A percentile compares a stretch with the other conserved stretches of the same genome.
These are phyloP conservation scores for Cytospora mali DNA, from an alignment of 2,329 filamentous ascomycete genomes.

Conservation along the genomic window DNA sequence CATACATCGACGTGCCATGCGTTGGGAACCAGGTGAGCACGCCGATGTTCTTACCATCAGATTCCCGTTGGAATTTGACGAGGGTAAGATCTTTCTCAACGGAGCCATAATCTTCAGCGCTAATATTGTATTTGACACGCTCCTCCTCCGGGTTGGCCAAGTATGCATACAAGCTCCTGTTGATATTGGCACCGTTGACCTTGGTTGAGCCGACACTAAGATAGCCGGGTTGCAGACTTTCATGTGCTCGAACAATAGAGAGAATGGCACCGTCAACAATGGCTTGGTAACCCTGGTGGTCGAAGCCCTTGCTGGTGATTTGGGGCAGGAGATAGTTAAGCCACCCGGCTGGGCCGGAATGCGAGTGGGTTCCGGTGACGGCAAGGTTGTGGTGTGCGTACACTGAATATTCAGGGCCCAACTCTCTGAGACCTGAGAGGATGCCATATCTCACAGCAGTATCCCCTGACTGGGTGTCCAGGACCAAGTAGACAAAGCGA, in stretches of 20 bases:
- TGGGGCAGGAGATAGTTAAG: conserved; percentile 90
- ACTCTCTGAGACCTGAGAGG: conserved; percentile 65
- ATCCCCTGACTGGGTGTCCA: conserved; percentile 86
- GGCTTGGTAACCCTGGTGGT: conserved; percentile 81
- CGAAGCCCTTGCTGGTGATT: conserved; percentile 83
- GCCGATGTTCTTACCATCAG: conserved; percentile 76
- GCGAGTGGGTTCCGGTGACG: conserved; percentile 89
- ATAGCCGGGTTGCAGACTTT: conserved; percentile 65
- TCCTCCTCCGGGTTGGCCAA: conserved; percentile 81
- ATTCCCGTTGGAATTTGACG: conserved; percentile 73
- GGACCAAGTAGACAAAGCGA: conserved; percentile 80
- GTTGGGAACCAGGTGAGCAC: conserved; percentile 89
- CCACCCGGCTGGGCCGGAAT: conserved; percentile 88
- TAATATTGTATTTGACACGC: conserved; percentile 64
- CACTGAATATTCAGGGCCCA: conserved; percentile 72
- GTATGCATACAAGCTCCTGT: conserved; percentile 86
- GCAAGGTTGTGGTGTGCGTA: conserved; percentile 82
- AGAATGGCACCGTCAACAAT: conserved; percentile 82
- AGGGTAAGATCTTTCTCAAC: conserved; percentile 77
- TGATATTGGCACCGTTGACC: conserved; percentile 79
- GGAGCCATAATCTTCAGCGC: conserved; percentile 54
- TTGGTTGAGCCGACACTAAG: conserved; percentile 71
- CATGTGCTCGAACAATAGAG: conserved; percentile 81
- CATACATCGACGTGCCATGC: conserved; percentile 87
- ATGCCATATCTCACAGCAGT: conserved; percentile 85